These are phyloP conservation scores for Auriscalpium orientale DNA, from an alignment of 768 basidiomycete genomes.

Conservation along the genomic window DNA sequence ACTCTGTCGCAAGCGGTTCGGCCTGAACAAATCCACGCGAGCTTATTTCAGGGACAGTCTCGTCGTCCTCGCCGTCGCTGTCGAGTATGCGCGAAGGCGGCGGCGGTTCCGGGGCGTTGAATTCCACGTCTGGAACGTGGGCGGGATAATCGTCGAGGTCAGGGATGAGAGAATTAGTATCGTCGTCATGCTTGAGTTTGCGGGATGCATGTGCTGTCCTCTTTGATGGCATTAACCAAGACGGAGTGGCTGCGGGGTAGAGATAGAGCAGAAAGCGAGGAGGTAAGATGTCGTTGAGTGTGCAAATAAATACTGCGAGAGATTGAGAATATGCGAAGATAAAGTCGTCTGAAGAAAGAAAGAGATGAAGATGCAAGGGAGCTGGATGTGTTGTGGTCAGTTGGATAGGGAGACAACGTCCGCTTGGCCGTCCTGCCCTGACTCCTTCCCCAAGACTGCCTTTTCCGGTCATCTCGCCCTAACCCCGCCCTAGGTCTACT, in stretches of 20 bases:
- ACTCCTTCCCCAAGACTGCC: neutral
- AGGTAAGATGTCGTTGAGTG: neutral
- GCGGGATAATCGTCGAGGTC: slow-evolving; percentile 3
- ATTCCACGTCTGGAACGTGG: neutral
- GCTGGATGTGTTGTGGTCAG: neutral
- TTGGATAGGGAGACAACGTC: neutral
- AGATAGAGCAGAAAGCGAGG: neutral
- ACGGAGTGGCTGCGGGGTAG: neutral
- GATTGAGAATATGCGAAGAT: neutral
- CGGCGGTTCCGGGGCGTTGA: neutral
- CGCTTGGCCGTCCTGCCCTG: neutral
- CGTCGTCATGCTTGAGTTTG: neutral
- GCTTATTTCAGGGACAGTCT: neutral
- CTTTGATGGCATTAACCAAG: slow-evolving; percentile 13
- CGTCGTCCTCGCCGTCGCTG: neutral
- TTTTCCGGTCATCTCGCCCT: neutral
- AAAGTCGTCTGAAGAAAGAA: neutral
- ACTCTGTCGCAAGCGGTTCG: neutral
- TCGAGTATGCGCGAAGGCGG: neutral
- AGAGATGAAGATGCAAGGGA: neutral
- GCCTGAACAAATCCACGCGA: neutral
- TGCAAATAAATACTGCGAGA: slow-evolving; percentile 1
- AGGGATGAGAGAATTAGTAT: slow-evolving; percentile 9
- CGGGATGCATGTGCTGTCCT: slow-evolving; percentile 11
- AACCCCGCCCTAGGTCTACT: neutral